Evolutionary conservation across 2,329 filamentous ascomycete genomes (phyloP).

Genomic region (Cordyceps pruinosa): DNA sequence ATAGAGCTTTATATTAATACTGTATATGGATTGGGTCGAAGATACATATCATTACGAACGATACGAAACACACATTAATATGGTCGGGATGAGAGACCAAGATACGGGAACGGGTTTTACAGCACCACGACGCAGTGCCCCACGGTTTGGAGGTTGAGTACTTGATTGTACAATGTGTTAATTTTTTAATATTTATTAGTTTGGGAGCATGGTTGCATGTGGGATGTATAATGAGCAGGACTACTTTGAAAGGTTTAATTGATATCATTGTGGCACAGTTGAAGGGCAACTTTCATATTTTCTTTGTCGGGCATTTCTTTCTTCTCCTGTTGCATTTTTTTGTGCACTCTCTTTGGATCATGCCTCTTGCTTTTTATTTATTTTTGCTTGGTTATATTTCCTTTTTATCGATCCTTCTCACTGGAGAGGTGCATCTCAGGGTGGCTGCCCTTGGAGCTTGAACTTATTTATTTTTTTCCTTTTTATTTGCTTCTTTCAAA

Average conservation of each 20-base stretch:
- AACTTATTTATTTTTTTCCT: constrained; percentile 10
- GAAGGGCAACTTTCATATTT: not conserved
- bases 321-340: not conserved
- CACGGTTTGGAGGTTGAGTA: constrained; percentile 2
- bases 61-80: constrained; percentile 13
- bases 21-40: constrained; percentile 17
- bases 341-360: not conserved
- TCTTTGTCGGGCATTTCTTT: not conserved
- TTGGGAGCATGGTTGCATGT: not conserved
- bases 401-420: constrained; percentile 8
- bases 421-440: not conserved
- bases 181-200: constrained; percentile 1
- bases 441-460: constrained; percentile 13
- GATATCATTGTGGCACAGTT: not conserved
- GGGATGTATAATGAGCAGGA: not conserved
- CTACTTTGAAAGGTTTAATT: not conserved
- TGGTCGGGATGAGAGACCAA: constrained; percentile 5
- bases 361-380: not conserved
- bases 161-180: not conserved
- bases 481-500: constrained; percentile 16
- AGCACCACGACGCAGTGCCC: constrained; percentile 10
- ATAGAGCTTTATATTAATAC: constrained; percentile 13
- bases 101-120: constrained; percentile 6
- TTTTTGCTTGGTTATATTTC: not conserved
- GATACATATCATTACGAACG: constrained; percentile 21